phyloP scores from a whole-genome alignment of 345 rosid species.

The Barbarea vulgaris region DNA sequence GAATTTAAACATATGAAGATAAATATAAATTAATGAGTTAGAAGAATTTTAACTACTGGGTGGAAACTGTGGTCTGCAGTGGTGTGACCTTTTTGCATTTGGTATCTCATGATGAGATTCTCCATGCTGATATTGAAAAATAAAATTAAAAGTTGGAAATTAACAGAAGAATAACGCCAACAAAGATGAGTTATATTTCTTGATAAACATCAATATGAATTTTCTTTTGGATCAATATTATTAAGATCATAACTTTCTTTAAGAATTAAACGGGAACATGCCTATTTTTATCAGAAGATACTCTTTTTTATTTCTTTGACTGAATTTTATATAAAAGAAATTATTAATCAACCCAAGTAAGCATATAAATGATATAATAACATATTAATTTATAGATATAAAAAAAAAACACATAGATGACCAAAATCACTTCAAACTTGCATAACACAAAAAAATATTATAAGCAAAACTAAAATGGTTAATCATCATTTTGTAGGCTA shows the following conservation, averaged over 20 bases:
- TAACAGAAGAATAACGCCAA: background rate
- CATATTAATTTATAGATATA: background rate
- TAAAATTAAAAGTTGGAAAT: background rate
- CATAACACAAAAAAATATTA: background rate
- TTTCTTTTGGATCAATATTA: slow-evolving; percentile 1
- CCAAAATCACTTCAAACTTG: background rate
- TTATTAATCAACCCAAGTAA: background rate
- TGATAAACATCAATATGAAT: background rate
- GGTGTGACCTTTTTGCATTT: slow-evolving; percentile 26
- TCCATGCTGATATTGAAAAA: slow-evolving; percentile 29
- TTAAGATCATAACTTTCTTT: background rate
- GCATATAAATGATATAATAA: background rate
- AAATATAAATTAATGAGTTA: background rate
- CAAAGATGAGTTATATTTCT: background rate
- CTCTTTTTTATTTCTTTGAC: background rate
- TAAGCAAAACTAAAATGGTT: background rate
- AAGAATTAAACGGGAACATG: background rate
- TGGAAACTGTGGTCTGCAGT: slow-evolving; percentile 31
- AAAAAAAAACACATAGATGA: background rate
- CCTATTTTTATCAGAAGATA: background rate
- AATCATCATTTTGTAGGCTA: background rate
- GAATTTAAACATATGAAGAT: background rate
- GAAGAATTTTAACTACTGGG: background rate
- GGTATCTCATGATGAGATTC: slow-evolving; percentile 34
- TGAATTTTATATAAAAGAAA: background rate